Evolutionary conservation across 2,329 filamentous ascomycete genomes (phyloP).

Genomic region (Paracamarosporium sp.): DNA sequence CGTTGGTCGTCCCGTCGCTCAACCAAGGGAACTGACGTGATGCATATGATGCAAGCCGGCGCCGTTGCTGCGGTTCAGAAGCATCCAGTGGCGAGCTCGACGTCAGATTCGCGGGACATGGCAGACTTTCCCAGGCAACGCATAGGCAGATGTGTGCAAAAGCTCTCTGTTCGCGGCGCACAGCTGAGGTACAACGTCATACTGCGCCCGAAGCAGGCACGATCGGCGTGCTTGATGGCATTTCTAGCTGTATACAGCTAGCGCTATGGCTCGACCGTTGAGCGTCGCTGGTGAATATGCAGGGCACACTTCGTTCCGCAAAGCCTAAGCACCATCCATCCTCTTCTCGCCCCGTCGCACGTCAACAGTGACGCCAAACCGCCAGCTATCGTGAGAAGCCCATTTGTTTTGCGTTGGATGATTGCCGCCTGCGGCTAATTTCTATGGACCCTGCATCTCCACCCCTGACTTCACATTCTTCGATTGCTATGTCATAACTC

Average conservation of each 20-base stretch:
- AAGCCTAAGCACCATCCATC: not conserved
- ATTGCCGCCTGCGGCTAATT: not conserved
- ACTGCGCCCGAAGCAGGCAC: not conserved
- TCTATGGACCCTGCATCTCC: not conserved
- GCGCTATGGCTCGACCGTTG: constrained; percentile 5
- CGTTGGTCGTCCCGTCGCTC: too few relatives aligned
- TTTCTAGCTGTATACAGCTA: not conserved
- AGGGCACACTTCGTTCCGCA: constrained; percentile 9
- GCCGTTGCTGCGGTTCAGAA: not conserved
- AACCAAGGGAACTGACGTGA: constrained; percentile 7
- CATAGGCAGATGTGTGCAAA: constrained; percentile 4
- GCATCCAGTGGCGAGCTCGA: not conserved
- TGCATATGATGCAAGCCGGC: not conserved
- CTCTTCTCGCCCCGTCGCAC: constrained; percentile 1
- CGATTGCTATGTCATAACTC: not conserved
- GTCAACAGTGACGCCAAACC: constrained; percentile 12
- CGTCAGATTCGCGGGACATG: constrained; percentile 8
- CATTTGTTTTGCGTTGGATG: not conserved
- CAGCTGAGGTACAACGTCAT: constrained; percentile 7
- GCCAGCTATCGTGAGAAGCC: not conserved
- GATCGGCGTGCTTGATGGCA: constrained; percentile 10
- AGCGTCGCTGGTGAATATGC: constrained; percentile 6
- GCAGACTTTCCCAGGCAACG: not conserved
- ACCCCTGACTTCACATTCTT: not conserved
- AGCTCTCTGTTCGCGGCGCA: not conserved